phyloP scores from a whole-genome alignment of 1,284 basidiomycete genomes.

The Apiotrichum gracile region DNA sequence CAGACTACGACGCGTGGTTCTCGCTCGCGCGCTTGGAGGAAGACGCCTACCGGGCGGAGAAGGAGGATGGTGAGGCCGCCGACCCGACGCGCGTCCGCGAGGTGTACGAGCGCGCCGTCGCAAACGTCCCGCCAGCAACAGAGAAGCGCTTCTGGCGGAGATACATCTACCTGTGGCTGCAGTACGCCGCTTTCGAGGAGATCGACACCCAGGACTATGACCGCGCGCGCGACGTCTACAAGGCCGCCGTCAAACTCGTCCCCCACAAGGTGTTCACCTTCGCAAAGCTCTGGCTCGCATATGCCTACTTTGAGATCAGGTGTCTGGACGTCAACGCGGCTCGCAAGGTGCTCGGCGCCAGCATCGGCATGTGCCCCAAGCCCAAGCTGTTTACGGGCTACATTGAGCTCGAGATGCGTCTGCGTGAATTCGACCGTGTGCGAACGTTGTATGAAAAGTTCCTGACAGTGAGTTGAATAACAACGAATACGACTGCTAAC shows the following conservation, averaged over 20 bases:
- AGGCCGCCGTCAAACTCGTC: constrained; percentile 79
- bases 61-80: constrained; percentile 65
- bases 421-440: constrained; percentile 85
- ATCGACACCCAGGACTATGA: constrained; percentile 85
- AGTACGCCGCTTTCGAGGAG: constrained; percentile 97
- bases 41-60: constrained; percentile 67
- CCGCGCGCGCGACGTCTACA: constrained; percentile 84
- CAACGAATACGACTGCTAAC: constrained; percentile 46
- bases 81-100: constrained; percentile 66
- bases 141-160: constrained; percentile 71
- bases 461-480: constrained; percentile 52
- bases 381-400: constrained; percentile 90
- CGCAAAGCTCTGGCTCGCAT: constrained; percentile 87
- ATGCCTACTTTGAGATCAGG: constrained; percentile 87
- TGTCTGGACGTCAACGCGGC: constrained; percentile 75
- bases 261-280: constrained; percentile 97
- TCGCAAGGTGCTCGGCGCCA: constrained; percentile 80
- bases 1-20: constrained; percentile 98
- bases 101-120: constrained; percentile 93
- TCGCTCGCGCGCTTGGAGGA: constrained; percentile 93
- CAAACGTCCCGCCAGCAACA: constrained; percentile 77
- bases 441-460: constrained; percentile 91
- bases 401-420: constrained; percentile 73
- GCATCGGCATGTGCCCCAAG: constrained; percentile 94
- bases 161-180: constrained; percentile 84